Evolutionary conservation across 148 eudicot genomes (phyloP).

Genomic region (Salicornia ramosissima): DNA sequence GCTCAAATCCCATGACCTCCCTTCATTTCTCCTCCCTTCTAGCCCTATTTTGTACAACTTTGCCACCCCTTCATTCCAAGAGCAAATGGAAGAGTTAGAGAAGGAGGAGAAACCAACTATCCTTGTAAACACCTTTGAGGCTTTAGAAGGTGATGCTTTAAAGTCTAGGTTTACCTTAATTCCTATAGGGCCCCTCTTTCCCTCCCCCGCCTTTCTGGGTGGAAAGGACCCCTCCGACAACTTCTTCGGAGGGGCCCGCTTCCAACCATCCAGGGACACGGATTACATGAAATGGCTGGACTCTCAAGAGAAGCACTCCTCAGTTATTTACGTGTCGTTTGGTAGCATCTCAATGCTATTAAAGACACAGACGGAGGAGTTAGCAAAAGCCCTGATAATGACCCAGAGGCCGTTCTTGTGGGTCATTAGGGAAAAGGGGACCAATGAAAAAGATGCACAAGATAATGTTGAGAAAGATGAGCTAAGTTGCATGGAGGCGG

Average conservation of each 20-base stretch:
- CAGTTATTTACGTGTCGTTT: conserved; percentile 65
- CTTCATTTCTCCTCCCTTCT: conserved; percentile 49
- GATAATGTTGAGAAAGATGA: conserved; percentile 15
- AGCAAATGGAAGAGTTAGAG: conserved; percentile 33
- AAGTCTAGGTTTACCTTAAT: conserved; percentile 27
- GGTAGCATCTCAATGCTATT: conserved; percentile 43
- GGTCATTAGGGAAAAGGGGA: conserved; percentile 46
- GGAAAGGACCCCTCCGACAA: conserved; percentile 32
- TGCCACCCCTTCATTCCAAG: conserved; percentile 29
- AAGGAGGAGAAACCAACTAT: conserved; percentile 35
- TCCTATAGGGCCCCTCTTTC: conserved; percentile 42
- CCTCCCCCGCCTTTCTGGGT: conserved; percentile 35
- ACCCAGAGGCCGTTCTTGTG: conserved; percentile 51
- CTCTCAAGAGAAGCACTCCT: conserved; percentile 33
- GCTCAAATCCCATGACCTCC: conserved; percentile 39
- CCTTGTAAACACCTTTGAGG: conserved; percentile 61
- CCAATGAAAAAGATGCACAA: conserved; percentile 12
- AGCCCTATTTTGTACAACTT: conserved; percentile 19
- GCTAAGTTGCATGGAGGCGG: conserved; percentile 34
- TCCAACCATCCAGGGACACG: too few relatives aligned
- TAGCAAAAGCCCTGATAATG: conserved; percentile 40
- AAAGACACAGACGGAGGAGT: conserved; percentile 39
- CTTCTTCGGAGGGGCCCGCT: too few relatives aligned
- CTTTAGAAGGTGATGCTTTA: conserved; percentile 41
- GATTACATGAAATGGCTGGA: conserved; percentile 47